Evolutionary conservation across 2,329 filamentous ascomycete species (phyloP).

Genomic region (Exophiala sideris): DNA sequence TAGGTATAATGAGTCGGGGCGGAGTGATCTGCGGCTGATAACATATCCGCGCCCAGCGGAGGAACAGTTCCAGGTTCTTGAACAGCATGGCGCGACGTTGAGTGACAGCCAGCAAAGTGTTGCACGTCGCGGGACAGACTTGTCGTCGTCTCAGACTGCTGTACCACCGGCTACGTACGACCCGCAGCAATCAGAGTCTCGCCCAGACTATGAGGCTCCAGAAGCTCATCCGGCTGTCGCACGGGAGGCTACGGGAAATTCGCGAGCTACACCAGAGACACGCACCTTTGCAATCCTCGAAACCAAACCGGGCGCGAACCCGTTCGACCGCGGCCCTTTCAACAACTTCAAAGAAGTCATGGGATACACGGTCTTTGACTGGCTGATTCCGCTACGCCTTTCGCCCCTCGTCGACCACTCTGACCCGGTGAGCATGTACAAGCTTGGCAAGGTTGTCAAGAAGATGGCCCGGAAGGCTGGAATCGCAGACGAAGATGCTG

Average conservation of each 20-base stretch:
- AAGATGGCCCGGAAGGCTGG: slow-evolving; percentile 32
- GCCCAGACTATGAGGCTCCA: background rate
- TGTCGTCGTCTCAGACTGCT: background rate
- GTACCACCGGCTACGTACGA: slow-evolving; percentile 12
- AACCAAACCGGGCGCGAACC: slow-evolving; percentile 72
- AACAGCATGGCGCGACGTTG: slow-evolving; percentile 17
- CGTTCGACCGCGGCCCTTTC: slow-evolving; percentile 71
- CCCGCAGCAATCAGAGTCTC: slow-evolving; percentile 4
- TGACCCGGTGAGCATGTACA: slow-evolving; percentile 63
- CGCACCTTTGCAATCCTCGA: slow-evolving; percentile 76
- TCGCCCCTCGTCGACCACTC: slow-evolving; percentile 73
- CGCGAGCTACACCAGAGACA: slow-evolving; percentile 40
- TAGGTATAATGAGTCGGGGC: slow-evolving; percentile 34
- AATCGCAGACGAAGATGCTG: background rate
- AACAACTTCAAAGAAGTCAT: slow-evolving; percentile 77
- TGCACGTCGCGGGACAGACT: background rate
- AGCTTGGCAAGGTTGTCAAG: slow-evolving; percentile 62
- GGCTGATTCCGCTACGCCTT: slow-evolving; percentile 72
- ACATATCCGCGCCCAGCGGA: slow-evolving; percentile 38
- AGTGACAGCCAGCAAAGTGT: slow-evolving; percentile 13
- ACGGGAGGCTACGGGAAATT: background rate
- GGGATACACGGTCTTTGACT: slow-evolving; percentile 68
- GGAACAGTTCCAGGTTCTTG: slow-evolving; percentile 24
- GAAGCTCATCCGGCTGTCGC: background rate
- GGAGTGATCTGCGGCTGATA: slow-evolving; percentile 35